These are phyloP conservation scores for Nitzschia sp. DNA, from an alignment of 108 stramenopile genomes.

Conservation along the genomic window DNA sequence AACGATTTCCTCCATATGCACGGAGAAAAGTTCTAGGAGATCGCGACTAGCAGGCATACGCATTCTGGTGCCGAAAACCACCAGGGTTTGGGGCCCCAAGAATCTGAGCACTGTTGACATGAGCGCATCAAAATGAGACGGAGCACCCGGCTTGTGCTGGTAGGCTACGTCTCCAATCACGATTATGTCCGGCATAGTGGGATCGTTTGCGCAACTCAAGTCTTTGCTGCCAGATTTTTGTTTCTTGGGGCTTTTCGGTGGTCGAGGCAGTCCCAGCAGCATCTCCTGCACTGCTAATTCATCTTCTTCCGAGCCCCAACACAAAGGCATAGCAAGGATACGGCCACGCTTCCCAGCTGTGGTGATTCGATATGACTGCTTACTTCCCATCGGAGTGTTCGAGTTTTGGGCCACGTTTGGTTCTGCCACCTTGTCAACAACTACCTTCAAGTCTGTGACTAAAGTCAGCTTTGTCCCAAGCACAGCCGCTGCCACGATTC, in stretches of 20 bases:
- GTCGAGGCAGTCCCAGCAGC: background rate
- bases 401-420: slow-evolving; percentile 45
- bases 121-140: slow-evolving; percentile 59
- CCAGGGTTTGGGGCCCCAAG: slow-evolving; percentile 33
- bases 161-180: slow-evolving; percentile 65
- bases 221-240: slow-evolving; percentile 5
- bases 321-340: slow-evolving; percentile 43
- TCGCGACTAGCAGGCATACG: slow-evolving; percentile 57
- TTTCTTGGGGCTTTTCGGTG: slow-evolving; percentile 9
- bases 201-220: background rate
- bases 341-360: slow-evolving; percentile 41
- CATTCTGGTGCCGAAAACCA: slow-evolving; percentile 61
- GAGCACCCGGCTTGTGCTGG: slow-evolving; percentile 58
- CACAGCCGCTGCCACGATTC: slow-evolving; percentile 45
- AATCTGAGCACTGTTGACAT: slow-evolving; percentile 47
- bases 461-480: slow-evolving; percentile 43
- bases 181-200: slow-evolving; percentile 41
- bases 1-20: slow-evolving; percentile 53
- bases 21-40: slow-evolving; percentile 42
- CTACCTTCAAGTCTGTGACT: slow-evolving; percentile 52
- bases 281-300: slow-evolving; percentile 29
- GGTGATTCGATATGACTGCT: slow-evolving; percentile 27
- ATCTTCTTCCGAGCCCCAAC: slow-evolving; percentile 50
- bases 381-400: slow-evolving; percentile 3
- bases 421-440: slow-evolving; percentile 46